Evolutionary conservation across 2,329 filamentous ascomycete genomes (phyloP), one percentile per base, ranked within the genome.

Genomic region (Hypoxylon sp.): DNA sequence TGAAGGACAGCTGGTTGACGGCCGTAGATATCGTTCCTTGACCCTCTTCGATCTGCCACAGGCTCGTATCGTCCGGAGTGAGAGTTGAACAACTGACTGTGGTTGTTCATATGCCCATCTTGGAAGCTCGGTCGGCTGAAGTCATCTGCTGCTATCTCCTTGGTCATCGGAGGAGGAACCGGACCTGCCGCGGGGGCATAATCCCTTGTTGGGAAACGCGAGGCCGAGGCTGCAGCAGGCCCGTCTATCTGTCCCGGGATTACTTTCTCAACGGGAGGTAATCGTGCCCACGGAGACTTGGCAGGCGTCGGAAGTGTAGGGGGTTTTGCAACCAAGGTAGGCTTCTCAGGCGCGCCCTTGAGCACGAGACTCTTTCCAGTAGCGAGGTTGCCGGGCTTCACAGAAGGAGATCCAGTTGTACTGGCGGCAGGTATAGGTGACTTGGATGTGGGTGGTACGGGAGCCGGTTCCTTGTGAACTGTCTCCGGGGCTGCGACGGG

Each of bases 41-140:
- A 86, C 15, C 85, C 86, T 63, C 91, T 86, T 31, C 92, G 88
- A 61, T 97, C 92, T 48, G 84, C 80, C 3, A 93, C 94, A 13
- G 93, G 92, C 72, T 98, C 94, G 67, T 97, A 96, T 47, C 92
- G 88, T 15, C 94, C 94, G 50, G 92, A 97, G 52, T 96, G 90
- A n/a, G 94, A 96, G 72, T 98, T 97, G 77, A 88, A 98, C 0
- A 98, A 80, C 73, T 98, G 93, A 54, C 90, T 83, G 60, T 85
- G 87, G 9, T 83, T 80, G 53, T 83, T 80, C 0, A 79, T 71
- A 29, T 82, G 80, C 4, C 87, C 84, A 60, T 97, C 92, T 68
- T 90, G 84, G 88, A 91, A 96, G 27, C 88, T 84, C 48, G 88
- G 86, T 61, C 95, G 85, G 72, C 89, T 96, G 70, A 97, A 98